Base-by-base conservation (phyloP, 202 grass and related monocot genomes). In the Panicum hallii region DNA sequence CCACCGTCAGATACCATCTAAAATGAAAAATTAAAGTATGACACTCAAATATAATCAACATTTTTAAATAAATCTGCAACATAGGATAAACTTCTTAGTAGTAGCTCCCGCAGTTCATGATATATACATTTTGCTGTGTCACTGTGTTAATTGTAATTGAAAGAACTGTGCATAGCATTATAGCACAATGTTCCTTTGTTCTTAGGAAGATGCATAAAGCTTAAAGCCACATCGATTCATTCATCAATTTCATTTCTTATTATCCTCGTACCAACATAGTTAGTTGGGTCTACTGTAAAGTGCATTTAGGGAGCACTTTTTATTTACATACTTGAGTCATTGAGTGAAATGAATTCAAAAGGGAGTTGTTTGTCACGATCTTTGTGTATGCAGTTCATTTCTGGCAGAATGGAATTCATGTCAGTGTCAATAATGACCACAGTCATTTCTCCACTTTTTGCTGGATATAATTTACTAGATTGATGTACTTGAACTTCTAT, bases 201-300 rank as follows among this genome's bases (percentile, higher is more conserved):
- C 19, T 58, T 60, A 23, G 19, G 32, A 68, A 47, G 47, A 67
- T 84, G 50, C 73, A 58, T 77, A 58, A 84, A 34, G 34, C 34
- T 34, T 34, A 34, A 34, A 38, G 3, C 36, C 36, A 38, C 36
- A 38, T 4, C 4, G 36, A 38, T 38, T 0, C 43, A 44, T 44
- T 44, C 43, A 44, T 9, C 8, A 3, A 4, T 44, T 44, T 44
- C 8, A 44, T 44, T 6, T 44, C 43, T 6, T 44, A 44, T 9
- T 44, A 44, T 44, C 43, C 43, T 44, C 7, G 5, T 44, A 44
- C 43, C 32, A 53, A 43, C 22, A 11, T 67, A 20, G 20, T 61
- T 85, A 48, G 53, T 63, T 48, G 43, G 19, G 26, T 22, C 53
- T 61, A 79, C 2, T 22, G n/a, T 13, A 11, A 43, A 79, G 83